Conservation (phyloP, 306 rosid species). For the Dicorynia guianensis region DNA sequence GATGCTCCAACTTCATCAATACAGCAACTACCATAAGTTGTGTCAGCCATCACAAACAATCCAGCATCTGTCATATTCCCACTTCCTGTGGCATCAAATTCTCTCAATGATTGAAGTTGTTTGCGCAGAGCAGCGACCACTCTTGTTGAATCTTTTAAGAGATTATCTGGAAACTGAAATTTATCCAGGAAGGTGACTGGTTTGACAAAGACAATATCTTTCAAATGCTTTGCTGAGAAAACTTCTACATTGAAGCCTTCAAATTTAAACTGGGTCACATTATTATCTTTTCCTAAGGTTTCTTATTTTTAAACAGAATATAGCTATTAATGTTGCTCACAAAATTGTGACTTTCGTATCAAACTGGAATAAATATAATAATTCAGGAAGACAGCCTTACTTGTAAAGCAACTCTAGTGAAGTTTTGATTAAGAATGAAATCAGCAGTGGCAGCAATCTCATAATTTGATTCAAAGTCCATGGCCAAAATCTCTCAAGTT, state of each 20-base stretch:
- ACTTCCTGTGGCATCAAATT: slow-evolving; percentile 24
- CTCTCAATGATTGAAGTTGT: slow-evolving; percentile 50
- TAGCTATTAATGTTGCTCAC: background rate
- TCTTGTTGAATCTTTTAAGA: slow-evolving; percentile 72
- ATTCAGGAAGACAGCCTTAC: slow-evolving; percentile 37
- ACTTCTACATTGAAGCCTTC: background rate
- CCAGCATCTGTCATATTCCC: slow-evolving; percentile 49
- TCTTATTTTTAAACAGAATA: background rate
- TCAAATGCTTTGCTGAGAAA: background rate
- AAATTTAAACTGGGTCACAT: background rate
- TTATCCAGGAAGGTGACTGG: background rate
- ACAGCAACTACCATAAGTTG: slow-evolving; percentile 90
- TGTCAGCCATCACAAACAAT: slow-evolving; percentile 88
- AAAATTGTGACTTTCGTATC: background rate
- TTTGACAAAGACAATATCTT: background rate
- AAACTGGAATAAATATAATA: background rate
- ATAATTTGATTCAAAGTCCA: slow-evolving; percentile 77
- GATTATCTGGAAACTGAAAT: slow-evolving; percentile 84
- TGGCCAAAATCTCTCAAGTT: background rate
- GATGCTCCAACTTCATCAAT: slow-evolving; percentile 95
- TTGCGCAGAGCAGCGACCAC: slow-evolving; percentile 65
- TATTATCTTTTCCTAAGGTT: background rate
- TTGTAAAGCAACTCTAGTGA: slow-evolving; percentile 84
- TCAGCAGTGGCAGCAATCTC: slow-evolving; percentile 67
- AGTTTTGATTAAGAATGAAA: slow-evolving; percentile 64